phyloP scores from a whole-genome alignment of 352 stramenopile genomes.

The Bremia lactucae region DNA sequence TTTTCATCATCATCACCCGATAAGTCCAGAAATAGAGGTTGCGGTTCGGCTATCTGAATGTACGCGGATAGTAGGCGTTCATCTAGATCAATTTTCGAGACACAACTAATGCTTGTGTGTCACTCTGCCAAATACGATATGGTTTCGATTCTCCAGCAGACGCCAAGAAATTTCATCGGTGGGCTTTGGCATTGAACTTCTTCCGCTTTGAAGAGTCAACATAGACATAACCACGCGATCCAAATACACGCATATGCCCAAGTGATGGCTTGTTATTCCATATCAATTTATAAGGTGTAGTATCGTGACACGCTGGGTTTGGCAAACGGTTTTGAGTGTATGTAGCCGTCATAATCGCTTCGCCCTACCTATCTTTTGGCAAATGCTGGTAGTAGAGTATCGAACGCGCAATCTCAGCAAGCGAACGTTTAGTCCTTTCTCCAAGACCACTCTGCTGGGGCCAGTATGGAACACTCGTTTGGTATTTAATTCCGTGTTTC shows the following conservation, averaged over 20 bases:
- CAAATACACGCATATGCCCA: neutral
- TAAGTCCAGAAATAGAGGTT: too few species aligned
- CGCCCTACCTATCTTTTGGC: neutral
- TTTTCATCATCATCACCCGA: too few species aligned
- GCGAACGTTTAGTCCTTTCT: neutral
- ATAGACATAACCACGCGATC: neutral
- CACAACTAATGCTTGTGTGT: neutral
- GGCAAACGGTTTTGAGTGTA: neutral
- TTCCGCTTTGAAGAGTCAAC: neutral
- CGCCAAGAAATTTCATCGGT: neutral
- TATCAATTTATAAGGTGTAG: neutral
- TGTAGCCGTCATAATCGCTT: neutral
- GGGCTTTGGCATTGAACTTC: neutral
- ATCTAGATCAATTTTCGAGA: neutral
- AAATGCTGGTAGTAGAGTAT: neutral
- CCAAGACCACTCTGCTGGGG: neutral
- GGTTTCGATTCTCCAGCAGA: neutral
- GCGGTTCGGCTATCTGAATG: too few species aligned
- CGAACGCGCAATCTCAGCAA: neutral
- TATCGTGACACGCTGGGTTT: neutral
- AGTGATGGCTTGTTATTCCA: neutral
- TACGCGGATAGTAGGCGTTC: neutral
- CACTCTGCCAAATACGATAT: neutral
- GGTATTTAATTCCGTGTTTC: neutral
- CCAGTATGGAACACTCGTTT: neutral